Evolutionary conservation across 306 rosid genomes (phyloP).

Genomic region (Cicer bijugum): DNA sequence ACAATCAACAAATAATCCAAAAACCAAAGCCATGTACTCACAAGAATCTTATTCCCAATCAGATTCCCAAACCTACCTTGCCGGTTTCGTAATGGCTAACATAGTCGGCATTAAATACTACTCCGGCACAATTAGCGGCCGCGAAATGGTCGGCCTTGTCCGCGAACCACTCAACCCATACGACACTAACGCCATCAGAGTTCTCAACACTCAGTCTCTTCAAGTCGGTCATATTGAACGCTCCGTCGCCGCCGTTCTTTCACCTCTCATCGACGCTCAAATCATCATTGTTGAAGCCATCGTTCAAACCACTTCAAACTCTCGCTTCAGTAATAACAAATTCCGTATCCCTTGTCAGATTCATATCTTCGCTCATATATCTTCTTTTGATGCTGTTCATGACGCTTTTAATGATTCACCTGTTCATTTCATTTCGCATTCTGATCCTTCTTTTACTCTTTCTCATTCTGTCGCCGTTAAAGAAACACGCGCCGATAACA

Average conservation of each 20-base stretch:
- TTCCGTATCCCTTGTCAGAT: constrained; percentile 64
- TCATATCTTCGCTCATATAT: constrained; percentile 51
- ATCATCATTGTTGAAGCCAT: constrained; percentile 59
- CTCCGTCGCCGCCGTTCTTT: constrained; percentile 53
- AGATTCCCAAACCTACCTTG: constrained; percentile 48
- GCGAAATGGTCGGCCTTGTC: constrained; percentile 67
- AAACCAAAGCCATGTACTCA: constrained; percentile 6
- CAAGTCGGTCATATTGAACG: constrained; percentile 73
- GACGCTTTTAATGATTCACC: background rate
- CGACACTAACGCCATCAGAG: constrained; percentile 74
- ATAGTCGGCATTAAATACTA: constrained; percentile 67
- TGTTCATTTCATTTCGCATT: constrained; percentile 6
- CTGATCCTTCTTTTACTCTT: constrained; percentile 51
- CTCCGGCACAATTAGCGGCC: constrained; percentile 62
- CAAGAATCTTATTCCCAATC: background rate
- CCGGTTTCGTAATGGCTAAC: constrained; percentile 68
- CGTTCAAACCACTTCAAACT: constrained; percentile 30
- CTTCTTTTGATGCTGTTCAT: background rate
- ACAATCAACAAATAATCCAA: background rate
- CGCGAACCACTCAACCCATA: constrained; percentile 71
- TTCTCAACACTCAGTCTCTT: constrained; percentile 54
- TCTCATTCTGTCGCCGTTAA: constrained; percentile 67
- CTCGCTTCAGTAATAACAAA: constrained; percentile 40
- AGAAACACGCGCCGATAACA: constrained; percentile 48
- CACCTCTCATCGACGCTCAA: constrained; percentile 65